Base-by-base conservation (phyloP, 352 stramenopile species). In the Phytophthora syringae region DNA sequence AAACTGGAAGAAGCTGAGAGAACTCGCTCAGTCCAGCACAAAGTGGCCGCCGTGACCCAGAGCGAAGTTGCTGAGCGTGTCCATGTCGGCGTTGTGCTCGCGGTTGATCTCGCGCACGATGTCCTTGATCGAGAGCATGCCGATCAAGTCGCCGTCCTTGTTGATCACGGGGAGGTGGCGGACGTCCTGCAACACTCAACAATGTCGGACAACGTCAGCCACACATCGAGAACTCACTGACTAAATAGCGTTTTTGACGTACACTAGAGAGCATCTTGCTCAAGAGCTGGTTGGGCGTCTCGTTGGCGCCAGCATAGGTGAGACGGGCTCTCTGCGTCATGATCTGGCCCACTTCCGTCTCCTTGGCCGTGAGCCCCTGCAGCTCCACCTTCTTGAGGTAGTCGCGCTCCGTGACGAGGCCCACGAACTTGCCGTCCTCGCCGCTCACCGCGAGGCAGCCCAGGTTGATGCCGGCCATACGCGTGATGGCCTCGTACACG, bases 331-430 rank as follows among this genome's bases (percentile, higher is more conserved):
- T 84, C 58, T 95, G 94, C 40, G 96, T 99, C 72, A 95, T 95
- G 74, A 99, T 98, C 88, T 99, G 90, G 50, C 91, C 90, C 22
- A 98, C 84, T 21, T 77, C 77, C 12, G 91, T 97, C 22, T 76
- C 75, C 53, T 94, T 92, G 40, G 84, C 88, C 13, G 88, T 97
- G 52, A 96, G 88, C 9, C 85, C 90, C 52, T 98, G 89, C 39
- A 99, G 78, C 64, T 97, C 96, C 48, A 99, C 93, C 65, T 99
- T 99, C 68, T 91, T 93, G 47, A 99, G 84, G 79, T 98, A 98
- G 71, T 99, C 96, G 61, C 96, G 90, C 82, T 99, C 96, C 47
- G 83, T 97, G 30, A 99, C 78, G 20, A 99, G 78, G 37, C 93
- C 93, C 3, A 90, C 88, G 54, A 98, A 95, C 72, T 97, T 95